Percentiles rank a stretch among this genome's conserved stretches.
Evolutionary conservation across 805 yeast species (phyloP).

Genomic region (Myxozyma geophila): DNA sequence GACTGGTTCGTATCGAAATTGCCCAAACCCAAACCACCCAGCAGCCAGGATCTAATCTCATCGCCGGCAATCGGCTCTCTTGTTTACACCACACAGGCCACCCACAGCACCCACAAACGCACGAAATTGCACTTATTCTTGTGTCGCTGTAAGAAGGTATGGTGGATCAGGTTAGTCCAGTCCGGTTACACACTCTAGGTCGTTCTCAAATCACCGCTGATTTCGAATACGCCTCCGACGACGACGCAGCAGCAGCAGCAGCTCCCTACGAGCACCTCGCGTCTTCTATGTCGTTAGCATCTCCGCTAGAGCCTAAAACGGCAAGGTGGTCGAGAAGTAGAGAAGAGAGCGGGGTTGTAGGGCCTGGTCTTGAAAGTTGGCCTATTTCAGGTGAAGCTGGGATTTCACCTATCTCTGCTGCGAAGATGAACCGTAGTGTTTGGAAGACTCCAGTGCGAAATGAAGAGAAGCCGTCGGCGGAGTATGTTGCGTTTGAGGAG

Average conservation of each 20-base stretch:
- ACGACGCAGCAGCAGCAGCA: background rate
- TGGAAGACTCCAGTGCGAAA: too few species aligned
- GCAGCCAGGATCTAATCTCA: background rate
- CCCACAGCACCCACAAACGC: background rate
- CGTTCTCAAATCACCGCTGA: background rate
- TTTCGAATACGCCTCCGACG: background rate
- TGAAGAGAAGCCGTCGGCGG: background rate
- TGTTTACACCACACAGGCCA: background rate
- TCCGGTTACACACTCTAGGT: background rate
- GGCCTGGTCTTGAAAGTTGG: background rate
- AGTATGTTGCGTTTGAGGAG: conserved; percentile 1
- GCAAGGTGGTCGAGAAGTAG: background rate
- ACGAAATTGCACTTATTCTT: background rate
- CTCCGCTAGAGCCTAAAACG: too few species aligned
- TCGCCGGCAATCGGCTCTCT: background rate
- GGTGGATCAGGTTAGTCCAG: background rate
- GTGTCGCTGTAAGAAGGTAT: background rate
- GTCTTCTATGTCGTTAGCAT: too few species aligned
- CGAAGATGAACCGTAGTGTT: too few species aligned
- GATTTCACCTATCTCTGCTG: too few species aligned
- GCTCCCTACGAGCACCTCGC: too few species aligned
- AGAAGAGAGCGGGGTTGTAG: background rate
- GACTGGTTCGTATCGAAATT: background rate
- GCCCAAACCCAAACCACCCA: background rate
- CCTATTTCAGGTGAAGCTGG: background rate